Evolutionary conservation across 2,329 filamentous ascomycete genomes (phyloP).

Genomic region (Cladosporium sp.): DNA sequence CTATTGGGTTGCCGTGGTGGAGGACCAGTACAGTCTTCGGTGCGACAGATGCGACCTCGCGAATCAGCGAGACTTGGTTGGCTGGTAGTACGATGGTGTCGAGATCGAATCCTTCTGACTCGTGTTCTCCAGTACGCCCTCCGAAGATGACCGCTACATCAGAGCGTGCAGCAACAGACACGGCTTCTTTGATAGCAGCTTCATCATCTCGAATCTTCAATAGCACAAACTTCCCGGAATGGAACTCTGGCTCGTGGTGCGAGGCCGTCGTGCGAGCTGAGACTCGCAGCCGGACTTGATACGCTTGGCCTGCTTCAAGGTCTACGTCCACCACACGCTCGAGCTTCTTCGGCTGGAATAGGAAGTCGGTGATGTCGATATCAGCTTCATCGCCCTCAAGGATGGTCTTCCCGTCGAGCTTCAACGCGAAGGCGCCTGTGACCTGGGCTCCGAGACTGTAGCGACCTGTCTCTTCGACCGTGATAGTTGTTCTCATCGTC

Average conservation of each 20-base stretch:
- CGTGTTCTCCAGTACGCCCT: slow-evolving; percentile 75
- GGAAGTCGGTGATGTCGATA: slow-evolving; percentile 62
- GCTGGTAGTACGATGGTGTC: slow-evolving; percentile 60
- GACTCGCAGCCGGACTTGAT: slow-evolving; percentile 57
- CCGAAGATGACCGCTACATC: slow-evolving; percentile 78
- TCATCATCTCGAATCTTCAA: slow-evolving; percentile 52
- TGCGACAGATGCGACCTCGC: slow-evolving; percentile 65
- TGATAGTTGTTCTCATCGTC: not conserved
- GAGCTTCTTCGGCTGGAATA: slow-evolving; percentile 64
- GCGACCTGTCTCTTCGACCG: not conserved
- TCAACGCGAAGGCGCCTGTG: slow-evolving; percentile 41
- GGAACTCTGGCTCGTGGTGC: slow-evolving; percentile 59
- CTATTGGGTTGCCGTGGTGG: slow-evolving; percentile 73
- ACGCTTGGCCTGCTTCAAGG: slow-evolving; percentile 60
- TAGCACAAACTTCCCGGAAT: slow-evolving; percentile 66
- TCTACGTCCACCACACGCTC: slow-evolving; percentile 61
- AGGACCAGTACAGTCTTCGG: slow-evolving; percentile 70
- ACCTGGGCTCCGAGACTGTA: not conserved
- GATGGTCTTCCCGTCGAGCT: slow-evolving; percentile 57
- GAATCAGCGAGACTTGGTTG: slow-evolving; percentile 65
- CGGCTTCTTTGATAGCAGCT: slow-evolving; percentile 65
- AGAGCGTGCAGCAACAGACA: slow-evolving; percentile 64
- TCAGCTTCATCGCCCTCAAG: slow-evolving; percentile 63
- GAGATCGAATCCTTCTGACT: slow-evolving; percentile 69
- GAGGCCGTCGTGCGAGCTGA: slow-evolving; percentile 66